Evolutionary conservation across 257 asterid species (phyloP).

Genomic region (Ajuga chamaepitys): DNA sequence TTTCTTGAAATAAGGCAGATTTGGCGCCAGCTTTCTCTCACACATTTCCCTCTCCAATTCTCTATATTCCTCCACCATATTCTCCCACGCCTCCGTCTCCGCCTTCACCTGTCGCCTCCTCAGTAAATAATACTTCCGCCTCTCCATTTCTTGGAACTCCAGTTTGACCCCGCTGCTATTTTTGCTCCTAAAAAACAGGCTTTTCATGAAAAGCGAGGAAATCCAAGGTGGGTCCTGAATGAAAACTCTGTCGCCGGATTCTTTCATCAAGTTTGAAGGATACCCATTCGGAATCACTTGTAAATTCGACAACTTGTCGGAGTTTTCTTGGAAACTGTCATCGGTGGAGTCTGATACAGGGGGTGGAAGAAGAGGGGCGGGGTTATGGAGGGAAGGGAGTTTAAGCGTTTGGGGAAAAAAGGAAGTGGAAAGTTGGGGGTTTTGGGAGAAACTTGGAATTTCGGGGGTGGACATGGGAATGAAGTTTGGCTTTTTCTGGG

Average conservation of each 20-base stretch:
- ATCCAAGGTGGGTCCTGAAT: constrained; percentile 89
- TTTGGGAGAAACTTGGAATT: constrained; percentile 26
- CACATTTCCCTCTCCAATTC: constrained; percentile 92
- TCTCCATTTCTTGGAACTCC: constrained; percentile 65
- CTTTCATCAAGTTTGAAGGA: constrained; percentile 20
- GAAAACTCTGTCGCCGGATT: constrained; percentile 41
- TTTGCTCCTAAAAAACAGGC: constrained; percentile 45
- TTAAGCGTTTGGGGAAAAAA: constrained; percentile 64
- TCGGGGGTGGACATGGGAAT: constrained; percentile 37
- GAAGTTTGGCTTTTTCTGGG: constrained; percentile 24
- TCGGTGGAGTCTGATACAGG: constrained; percentile 55
- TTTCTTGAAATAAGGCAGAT: constrained; percentile 77
- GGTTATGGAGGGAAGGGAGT: constrained; percentile 44
- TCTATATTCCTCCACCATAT: constrained; percentile 73
- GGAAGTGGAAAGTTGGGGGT: constrained; percentile 25
- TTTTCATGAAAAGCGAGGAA: constrained; percentile 66
- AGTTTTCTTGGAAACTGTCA: constrained; percentile 32
- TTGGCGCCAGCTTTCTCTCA: constrained; percentile 87
- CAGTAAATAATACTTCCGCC: constrained; percentile 55
- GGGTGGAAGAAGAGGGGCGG: constrained; percentile 40
- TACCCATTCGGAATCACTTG: constrained; percentile 37
- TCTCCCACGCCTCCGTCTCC: constrained; percentile 97
- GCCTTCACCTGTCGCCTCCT: constrained; percentile 74
- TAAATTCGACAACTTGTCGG: constrained; percentile 30
- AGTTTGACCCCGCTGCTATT: constrained; percentile 42